These are phyloP conservation scores for Aspergillus sclerotiicarbonarius DNA, from an alignment of 495 filamentous ascomycete genomes.

Conservation along the genomic window DNA sequence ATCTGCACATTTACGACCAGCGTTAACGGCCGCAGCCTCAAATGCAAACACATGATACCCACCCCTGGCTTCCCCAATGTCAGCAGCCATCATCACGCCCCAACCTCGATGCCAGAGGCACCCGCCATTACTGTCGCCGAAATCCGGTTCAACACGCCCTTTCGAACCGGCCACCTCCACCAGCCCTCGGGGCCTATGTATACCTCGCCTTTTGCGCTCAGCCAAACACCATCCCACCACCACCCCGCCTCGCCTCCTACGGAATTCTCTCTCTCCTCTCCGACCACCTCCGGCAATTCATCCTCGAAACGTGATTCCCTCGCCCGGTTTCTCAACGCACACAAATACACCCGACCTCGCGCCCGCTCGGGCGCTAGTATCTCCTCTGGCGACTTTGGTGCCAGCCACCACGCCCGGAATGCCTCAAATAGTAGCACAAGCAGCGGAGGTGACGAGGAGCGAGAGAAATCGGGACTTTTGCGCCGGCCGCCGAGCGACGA, in stretches of 20 bases:
- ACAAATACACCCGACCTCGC: conserved; percentile 29
- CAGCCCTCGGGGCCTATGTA: conserved; percentile 27
- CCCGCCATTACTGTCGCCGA: conserved; percentile 69
- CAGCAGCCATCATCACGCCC: not conserved
- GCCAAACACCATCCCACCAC: conserved; percentile 17
- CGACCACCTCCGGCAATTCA: conserved; percentile 8
- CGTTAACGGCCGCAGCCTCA: conserved; percentile 67
- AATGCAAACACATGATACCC: conserved; percentile 69
- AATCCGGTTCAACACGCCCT: conserved; percentile 82
- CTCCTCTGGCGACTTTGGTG: not conserved
- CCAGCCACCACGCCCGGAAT: conserved; percentile 12
- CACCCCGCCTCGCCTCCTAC: conserved; percentile 6
- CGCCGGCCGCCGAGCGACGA: conserved; percentile 30
- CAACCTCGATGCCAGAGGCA: conserved; percentile 15
- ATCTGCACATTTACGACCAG: conserved; percentile 79
- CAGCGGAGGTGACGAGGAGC: conserved; percentile 16
- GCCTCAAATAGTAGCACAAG: conserved; percentile 32
- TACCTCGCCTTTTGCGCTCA: conserved; percentile 26
- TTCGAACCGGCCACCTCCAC: conserved; percentile 40
- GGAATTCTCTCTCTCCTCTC: conserved; percentile 5
- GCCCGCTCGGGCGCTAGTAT: conserved; percentile 28
- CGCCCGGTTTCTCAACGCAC: conserved; percentile 37
- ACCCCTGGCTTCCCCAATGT: conserved; percentile 21
- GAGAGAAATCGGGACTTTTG: conserved; percentile 8
- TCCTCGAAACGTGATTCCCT: conserved; percentile 33